Conservation (phyloP, 2,329 filamentous ascomycete genomes). For the Meredithiella fracta region DNA sequence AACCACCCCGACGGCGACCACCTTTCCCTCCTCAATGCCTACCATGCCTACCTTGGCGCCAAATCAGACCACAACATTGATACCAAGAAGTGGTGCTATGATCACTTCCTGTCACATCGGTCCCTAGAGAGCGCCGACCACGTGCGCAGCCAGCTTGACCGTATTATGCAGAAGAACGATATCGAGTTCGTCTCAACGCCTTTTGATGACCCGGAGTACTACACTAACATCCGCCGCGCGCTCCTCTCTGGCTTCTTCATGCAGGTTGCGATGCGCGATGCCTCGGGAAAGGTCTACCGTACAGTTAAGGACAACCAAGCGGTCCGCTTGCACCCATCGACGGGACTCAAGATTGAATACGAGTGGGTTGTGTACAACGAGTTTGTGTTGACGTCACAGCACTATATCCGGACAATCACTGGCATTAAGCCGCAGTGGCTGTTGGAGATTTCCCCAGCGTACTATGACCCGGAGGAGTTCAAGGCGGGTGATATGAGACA, state of each 20-base stretch:
- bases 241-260: conserved; percentile 96
- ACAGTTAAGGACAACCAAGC: conserved; percentile 95
- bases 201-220: conserved; percentile 94
- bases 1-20: conserved; percentile 89
- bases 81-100: conserved; percentile 83
- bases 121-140: conserved; percentile 87
- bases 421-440: conserved; percentile 89
- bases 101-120: conserved; percentile 84
- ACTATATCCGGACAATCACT: conserved; percentile 91
- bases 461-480: conserved; percentile 77
- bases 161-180: conserved; percentile 89
- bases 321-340: conserved; percentile 85
- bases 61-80: conserved; percentile 42
- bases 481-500: conserved; percentile 74
- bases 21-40: conserved; percentile 88
- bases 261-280: conserved; percentile 93
- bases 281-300: conserved; percentile 73
- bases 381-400: conserved; percentile 94
- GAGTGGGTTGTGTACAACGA: conserved; percentile 99
- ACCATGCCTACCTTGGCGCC: conserved; percentile 84
- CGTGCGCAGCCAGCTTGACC: conserved; percentile 76
- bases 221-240: conserved; percentile 87
- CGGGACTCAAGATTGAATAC: conserved; percentile 70
- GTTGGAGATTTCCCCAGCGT: conserved; percentile 79
- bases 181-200: conserved; percentile 75